Conservation (phyloP, 139 green algal species). For the Volvox reticuliferus region DNA sequence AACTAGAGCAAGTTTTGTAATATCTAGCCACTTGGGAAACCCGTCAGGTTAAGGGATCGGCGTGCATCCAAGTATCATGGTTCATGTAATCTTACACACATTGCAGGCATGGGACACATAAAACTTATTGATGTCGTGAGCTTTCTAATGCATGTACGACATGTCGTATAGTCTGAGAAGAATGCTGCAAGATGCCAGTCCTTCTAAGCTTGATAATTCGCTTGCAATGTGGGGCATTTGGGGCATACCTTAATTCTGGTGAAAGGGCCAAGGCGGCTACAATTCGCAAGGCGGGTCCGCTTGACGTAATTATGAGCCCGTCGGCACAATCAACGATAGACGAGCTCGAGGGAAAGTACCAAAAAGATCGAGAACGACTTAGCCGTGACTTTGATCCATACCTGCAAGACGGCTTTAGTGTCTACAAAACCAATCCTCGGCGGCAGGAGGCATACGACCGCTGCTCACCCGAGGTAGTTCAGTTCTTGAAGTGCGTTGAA, state of each 20-base stretch:
- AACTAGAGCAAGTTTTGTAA: too few relatives aligned
- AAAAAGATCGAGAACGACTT: constrained; percentile 1
- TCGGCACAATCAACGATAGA: neutral
- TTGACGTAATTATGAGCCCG: neutral
- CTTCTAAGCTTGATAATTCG: neutral
- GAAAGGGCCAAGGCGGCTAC: too few relatives aligned
- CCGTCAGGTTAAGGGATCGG: too few relatives aligned
- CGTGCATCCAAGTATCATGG: too few relatives aligned
- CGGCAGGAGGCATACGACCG: constrained; percentile 43
- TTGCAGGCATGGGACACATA: too few relatives aligned
- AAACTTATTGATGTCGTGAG: too few relatives aligned
- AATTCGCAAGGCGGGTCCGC: too few relatives aligned
- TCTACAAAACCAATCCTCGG: constrained; percentile 33
- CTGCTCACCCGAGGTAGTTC: constrained; percentile 36
- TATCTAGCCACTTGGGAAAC: too few relatives aligned
- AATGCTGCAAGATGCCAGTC: neutral
- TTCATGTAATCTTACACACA: too few relatives aligned
- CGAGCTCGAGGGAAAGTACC: constrained; percentile 12
- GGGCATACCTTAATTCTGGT: too few relatives aligned
- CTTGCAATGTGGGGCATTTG: neutral
- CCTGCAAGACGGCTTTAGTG: constrained; percentile 34
- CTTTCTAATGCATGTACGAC: too few relatives aligned
- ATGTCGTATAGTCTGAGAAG: too few relatives aligned
- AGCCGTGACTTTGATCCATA: constrained; percentile 36
- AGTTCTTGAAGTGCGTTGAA: constrained; percentile 47